Percentiles rank a stretch among this genome's conserved stretches.
phyloP scores from a whole-genome alignment of 345 rosid species.

The Psidium guajava region DNA sequence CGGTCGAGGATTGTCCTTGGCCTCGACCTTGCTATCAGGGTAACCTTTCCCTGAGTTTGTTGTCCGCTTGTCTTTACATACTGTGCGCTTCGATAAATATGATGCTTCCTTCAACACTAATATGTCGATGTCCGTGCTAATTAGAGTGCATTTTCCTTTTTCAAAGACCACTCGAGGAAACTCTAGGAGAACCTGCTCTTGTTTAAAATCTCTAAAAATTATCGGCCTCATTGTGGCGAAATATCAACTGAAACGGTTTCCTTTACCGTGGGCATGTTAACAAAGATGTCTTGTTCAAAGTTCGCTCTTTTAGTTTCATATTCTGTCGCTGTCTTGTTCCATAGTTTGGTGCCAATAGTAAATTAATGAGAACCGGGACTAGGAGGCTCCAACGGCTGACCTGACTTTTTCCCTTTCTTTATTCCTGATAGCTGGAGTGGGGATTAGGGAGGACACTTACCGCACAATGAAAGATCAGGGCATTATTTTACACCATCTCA shows the following conservation, averaged over 20 bases:
- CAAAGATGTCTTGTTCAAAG: neutral
- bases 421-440: neutral
- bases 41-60: neutral
- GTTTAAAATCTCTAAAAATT: neutral
- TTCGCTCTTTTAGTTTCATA: neutral
- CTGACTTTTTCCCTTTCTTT: neutral
- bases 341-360: neutral
- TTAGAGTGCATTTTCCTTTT: neutral
- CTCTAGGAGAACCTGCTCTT: neutral
- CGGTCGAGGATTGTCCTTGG: slow-evolving; percentile 30
- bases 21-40: slow-evolving; percentile 79
- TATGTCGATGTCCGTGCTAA: neutral
- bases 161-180: neutral
- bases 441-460: neutral
- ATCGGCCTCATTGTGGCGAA: neutral
- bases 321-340: neutral
- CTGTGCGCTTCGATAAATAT: neutral
- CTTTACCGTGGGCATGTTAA: neutral
- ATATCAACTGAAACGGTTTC: neutral
- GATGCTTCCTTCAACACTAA: neutral
- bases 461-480: neutral
- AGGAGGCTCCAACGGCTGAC: neutral
- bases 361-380: neutral
- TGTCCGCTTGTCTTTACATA: neutral
- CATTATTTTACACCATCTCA: neutral